A percentile compares a stretch with the other conserved stretches of the same genome.
phyloP scores from a whole-genome alignment of 257 asterid genomes.

The Dorcoceras hygrometricum region DNA sequence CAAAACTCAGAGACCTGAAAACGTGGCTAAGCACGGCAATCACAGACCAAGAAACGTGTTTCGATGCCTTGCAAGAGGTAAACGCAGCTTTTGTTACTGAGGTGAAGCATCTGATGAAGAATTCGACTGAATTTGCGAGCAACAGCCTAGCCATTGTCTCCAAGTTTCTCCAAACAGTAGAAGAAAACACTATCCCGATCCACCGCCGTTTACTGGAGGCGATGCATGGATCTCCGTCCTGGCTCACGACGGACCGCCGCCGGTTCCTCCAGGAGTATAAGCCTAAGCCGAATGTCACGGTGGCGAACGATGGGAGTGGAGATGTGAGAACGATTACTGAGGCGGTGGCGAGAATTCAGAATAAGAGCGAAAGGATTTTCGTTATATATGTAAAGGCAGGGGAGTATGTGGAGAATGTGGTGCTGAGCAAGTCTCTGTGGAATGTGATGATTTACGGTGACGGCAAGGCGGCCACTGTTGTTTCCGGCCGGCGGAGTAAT shows the following conservation, averaged over 20 bases:
- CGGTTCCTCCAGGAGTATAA: constrained; percentile 41
- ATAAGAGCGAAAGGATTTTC: constrained; percentile 45
- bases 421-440: constrained; percentile 55
- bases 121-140: constrained; percentile 57
- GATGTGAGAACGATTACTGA: constrained; percentile 39
- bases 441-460: constrained; percentile 85
- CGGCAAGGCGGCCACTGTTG: constrained; percentile 43
- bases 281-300: constrained; percentile 54
- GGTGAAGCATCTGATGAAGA: constrained; percentile 37
- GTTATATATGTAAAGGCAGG: constrained; percentile 64
- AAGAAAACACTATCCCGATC: constrained; percentile 39
- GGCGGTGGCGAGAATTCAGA: constrained; percentile 57
- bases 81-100: constrained; percentile 43
- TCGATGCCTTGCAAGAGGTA: constrained; percentile 61
- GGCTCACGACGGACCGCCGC: constrained; percentile 57
- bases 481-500: constrained; percentile 49
- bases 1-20: constrained; percentile 36
- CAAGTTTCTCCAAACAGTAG: constrained; percentile 40
- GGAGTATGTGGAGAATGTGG: constrained; percentile 50
- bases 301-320: constrained; percentile 62
- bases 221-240: constrained; percentile 39
- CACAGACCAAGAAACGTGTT: constrained; percentile 71
- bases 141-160: constrained; percentile 76
- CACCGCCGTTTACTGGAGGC: constrained; percentile 47
- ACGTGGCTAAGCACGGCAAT: constrained; percentile 74